These are phyloP conservation scores for Curvularia lunata DNA, from an alignment of 2,329 filamentous ascomycete species.

Conservation along the genomic window DNA sequence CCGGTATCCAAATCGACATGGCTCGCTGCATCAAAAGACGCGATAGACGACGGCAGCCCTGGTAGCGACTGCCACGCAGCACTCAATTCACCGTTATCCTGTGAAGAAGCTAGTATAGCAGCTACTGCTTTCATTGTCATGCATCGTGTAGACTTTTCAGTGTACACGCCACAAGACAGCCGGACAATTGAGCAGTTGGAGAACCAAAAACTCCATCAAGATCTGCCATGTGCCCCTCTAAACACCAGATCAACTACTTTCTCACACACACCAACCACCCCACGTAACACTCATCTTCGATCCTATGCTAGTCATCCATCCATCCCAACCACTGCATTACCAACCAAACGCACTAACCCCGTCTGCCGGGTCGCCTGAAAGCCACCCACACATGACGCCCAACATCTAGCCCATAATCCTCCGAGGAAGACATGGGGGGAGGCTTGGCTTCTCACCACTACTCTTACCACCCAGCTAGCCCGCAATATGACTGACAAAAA, in stretches of 20 bases:
- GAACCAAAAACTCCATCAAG: too few species aligned
- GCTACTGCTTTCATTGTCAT: not conserved
- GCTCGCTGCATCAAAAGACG: conserved; percentile 2
- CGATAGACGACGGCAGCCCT: conserved; percentile 2
- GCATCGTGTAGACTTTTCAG: not conserved
- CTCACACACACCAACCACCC: too few species aligned
- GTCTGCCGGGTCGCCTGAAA: conserved; percentile 1
- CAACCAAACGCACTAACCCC: not conserved
- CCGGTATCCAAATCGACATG: conserved; percentile 2
- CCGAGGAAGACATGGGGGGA: conserved; percentile 2
- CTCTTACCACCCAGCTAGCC: too few species aligned
- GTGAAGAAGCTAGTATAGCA: not conserved
- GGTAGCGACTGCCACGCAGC: conserved; percentile 9
- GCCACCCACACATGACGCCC: conserved; percentile 5
- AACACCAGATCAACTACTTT: too few species aligned
- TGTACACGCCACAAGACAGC: not conserved
- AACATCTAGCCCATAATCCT: conserved; percentile 4
- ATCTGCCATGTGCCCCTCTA: too few species aligned
- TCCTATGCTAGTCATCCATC: not conserved
- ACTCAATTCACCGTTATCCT: conserved; percentile 1
- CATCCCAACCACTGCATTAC: not conserved
- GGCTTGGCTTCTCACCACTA: too few species aligned
- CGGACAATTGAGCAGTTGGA: too few species aligned
- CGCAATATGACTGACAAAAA: too few species aligned
- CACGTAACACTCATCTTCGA: too few species aligned